Evolutionary conservation across 2,329 filamentous ascomycete genomes (phyloP).

Genomic region (Biscogniauxia mediterranea): DNA sequence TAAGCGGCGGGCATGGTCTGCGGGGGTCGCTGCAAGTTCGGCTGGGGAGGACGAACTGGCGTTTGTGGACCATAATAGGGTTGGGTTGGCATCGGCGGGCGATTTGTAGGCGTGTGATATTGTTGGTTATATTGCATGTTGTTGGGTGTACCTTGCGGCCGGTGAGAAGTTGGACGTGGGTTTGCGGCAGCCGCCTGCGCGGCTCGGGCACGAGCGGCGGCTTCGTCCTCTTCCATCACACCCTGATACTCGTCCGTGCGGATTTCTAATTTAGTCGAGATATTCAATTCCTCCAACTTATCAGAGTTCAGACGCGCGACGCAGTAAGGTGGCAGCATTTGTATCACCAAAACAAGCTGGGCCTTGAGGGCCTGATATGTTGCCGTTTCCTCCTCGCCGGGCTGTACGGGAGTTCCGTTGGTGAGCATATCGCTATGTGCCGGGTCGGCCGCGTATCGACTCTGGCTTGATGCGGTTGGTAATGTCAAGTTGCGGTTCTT

Average conservation of each 20-base stretch:
- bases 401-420: conserved; percentile 64
- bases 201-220: conserved; percentile 51
- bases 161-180: conserved; percentile 37
- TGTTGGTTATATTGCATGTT: conserved; percentile 44
- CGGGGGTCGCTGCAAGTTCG: conserved; percentile 39
- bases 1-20: conserved; percentile 38
- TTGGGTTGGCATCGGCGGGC: conserved; percentile 41
- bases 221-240: conserved; percentile 80
- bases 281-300: conserved; percentile 76
- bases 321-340: conserved; percentile 76
- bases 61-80: conserved; percentile 46
- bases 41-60: conserved; percentile 39
- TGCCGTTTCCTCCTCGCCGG: conserved; percentile 59
- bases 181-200: conserved; percentile 38
- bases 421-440: conserved; percentile 66
- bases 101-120: conserved; percentile 46
- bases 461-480: conserved; percentile 56
- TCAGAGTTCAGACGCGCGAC: conserved; percentile 85
- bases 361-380: conserved; percentile 74
- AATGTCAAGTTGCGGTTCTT: conserved; percentile 72
- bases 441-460: conserved; percentile 59
- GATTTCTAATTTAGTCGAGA: conserved; percentile 75
- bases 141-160: conserved; percentile 40
- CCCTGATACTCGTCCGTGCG: conserved; percentile 73
- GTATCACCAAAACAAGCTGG: conserved; percentile 71